These are phyloP conservation scores for Gossypium sturtianum DNA, from an alignment of 345 rosid species.

Conservation along the genomic window DNA sequence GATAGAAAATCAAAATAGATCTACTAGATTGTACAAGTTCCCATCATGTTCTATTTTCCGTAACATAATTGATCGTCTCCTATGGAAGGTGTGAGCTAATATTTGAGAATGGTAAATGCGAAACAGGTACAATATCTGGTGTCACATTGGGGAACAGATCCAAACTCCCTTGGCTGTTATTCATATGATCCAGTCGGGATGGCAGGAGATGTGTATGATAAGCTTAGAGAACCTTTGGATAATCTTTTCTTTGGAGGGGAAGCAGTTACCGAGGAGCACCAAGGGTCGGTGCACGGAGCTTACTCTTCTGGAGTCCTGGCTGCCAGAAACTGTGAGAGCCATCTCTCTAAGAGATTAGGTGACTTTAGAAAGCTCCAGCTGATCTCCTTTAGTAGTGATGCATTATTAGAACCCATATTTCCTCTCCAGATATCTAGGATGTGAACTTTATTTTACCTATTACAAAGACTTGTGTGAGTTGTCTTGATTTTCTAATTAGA, in stretches of 20 bases:
- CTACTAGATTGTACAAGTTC: background rate
- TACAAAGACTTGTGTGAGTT: background rate
- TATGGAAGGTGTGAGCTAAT: background rate
- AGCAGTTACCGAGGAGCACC: constrained; percentile 74
- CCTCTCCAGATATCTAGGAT: constrained; percentile 86
- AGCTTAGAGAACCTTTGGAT: constrained; percentile 59
- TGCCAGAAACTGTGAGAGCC: constrained; percentile 58
- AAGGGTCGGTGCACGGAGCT: constrained; percentile 89
- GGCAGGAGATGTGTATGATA: constrained; percentile 56
- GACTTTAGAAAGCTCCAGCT: constrained; percentile 39
- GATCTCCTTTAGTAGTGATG: constrained; percentile 32
- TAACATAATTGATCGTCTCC: background rate
- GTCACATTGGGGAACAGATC: constrained; percentile 78
- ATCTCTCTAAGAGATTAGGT: constrained; percentile 42
- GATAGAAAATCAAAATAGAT: background rate
- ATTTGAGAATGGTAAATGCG: background rate
- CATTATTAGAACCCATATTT: constrained; percentile 40
- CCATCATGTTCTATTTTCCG: background rate
- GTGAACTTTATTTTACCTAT: constrained; percentile 25
- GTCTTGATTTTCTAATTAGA: background rate
- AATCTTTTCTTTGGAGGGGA: constrained; percentile 86
- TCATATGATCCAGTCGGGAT: constrained; percentile 75
- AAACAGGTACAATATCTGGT: constrained; percentile 64
- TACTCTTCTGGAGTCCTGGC: constrained; percentile 69
- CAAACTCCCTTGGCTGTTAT: constrained; percentile 72